These are phyloP conservation scores for Cyamopsis tetragonoloba DNA, from an alignment of 306 rosid species.

Conservation along the genomic window DNA sequence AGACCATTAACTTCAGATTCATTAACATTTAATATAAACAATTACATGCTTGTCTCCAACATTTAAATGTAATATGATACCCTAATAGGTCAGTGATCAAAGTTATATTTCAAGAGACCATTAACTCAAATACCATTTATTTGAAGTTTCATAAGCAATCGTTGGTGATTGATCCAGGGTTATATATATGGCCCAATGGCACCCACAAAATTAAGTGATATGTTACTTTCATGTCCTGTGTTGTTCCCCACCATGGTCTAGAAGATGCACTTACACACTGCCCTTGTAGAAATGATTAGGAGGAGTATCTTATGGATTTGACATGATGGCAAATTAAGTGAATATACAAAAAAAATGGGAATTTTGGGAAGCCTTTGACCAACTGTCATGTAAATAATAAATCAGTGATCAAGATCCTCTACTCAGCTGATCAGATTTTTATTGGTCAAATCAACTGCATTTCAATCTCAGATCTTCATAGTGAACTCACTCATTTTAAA, in stretches of 20 bases:
- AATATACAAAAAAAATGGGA: too few relatives aligned
- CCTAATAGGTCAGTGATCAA: background rate
- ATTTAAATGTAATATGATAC: background rate
- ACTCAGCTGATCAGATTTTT: too few relatives aligned
- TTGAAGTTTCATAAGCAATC: background rate
- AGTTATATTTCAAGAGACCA: background rate
- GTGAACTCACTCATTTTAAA: too few relatives aligned
- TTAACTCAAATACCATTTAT: background rate
- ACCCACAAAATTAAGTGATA: background rate
- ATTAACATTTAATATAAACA: background rate
- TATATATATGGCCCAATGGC: background rate
- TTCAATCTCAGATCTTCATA: too few relatives aligned
- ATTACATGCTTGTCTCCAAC: background rate
- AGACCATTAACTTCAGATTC: background rate
- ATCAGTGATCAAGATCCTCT: background rate
- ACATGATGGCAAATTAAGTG: background rate
- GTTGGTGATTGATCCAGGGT: too few relatives aligned
- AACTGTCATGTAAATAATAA: background rate
- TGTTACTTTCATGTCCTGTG: background rate
- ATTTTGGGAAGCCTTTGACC: too few relatives aligned
- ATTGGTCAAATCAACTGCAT: too few relatives aligned
- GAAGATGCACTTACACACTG: background rate
- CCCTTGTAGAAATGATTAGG: background rate
- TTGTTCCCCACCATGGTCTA: background rate
- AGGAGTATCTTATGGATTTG: slow-evolving; percentile 16